These are phyloP conservation scores for Aspergillus sojae DNA, from an alignment of 2,329 filamentous ascomycete species.

Conservation along the genomic window DNA sequence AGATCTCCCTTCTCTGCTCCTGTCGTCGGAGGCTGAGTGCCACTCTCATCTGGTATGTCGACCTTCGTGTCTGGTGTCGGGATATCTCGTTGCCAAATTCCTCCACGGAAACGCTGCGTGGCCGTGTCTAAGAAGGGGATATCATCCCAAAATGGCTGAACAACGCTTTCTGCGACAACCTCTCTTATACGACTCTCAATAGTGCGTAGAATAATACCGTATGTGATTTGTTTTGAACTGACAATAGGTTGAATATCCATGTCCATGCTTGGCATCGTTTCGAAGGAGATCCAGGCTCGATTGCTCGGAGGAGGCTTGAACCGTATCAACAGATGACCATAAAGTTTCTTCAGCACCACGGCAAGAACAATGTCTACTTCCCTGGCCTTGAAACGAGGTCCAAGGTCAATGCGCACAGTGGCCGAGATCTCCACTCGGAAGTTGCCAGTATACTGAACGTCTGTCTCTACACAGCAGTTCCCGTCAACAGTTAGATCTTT, in stretches of 20 bases:
- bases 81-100: slow-evolving; percentile 67
- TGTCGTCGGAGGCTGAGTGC: slow-evolving; percentile 23
- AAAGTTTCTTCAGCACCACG: slow-evolving; percentile 78
- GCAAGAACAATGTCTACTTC: slow-evolving; percentile 89
- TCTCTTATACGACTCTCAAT: slow-evolving; percentile 96
- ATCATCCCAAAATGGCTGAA: slow-evolving; percentile 95
- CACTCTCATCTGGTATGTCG: slow-evolving; percentile 42
- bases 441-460: slow-evolving; percentile 85
- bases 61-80: slow-evolving; percentile 45
- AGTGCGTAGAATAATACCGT: slow-evolving; percentile 84
- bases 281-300: slow-evolving; percentile 92
- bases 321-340: slow-evolving; percentile 81
- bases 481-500: slow-evolving; percentile 91
- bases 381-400: slow-evolving; percentile 81
- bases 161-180: slow-evolving; percentile 87
- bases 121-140: slow-evolving; percentile 84
- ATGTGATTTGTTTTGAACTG: slow-evolving; percentile 92
- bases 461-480: slow-evolving; percentile 82
- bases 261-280: slow-evolving; percentile 90
- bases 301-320: slow-evolving; percentile 96
- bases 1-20: slow-evolving; percentile 23
- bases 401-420: slow-evolving; percentile 89
- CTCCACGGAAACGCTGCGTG: slow-evolving; percentile 77
- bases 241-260: slow-evolving; percentile 95
- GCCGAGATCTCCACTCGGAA: slow-evolving; percentile 88